Conservation (phyloP, 176 grass and related monocot species). For the Thinopyrum elongatum region DNA sequence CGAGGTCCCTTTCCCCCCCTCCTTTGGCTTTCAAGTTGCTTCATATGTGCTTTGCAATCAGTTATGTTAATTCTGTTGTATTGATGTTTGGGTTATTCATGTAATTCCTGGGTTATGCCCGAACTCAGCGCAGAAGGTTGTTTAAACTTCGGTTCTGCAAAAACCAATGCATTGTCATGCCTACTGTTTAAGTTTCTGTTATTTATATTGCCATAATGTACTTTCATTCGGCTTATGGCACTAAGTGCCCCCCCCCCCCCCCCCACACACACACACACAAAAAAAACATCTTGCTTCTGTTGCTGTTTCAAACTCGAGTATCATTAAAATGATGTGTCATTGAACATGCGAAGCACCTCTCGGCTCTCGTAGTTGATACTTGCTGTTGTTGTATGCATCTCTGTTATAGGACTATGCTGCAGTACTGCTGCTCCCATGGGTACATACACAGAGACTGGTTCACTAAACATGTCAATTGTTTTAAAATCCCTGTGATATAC, state of each 20-base stretch:
- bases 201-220: neutral
- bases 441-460: neutral
- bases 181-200: neutral
- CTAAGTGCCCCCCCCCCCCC: neutral
- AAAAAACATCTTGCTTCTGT: neutral
- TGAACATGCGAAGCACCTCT: neutral
- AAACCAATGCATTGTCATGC: neutral
- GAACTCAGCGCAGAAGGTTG: neutral
- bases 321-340: neutral
- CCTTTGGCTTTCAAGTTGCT: conserved; percentile 11
- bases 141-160: neutral
- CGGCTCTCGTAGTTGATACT: neutral
- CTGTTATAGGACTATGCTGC: neutral
- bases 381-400: neutral
- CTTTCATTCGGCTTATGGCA: neutral
- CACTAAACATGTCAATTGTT: neutral
- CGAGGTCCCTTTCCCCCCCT: conserved; percentile 40
- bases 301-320: conserved; percentile 9
- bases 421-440: neutral
- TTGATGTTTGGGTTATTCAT: neutral
- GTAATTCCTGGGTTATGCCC: neutral
- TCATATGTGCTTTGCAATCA: neutral
- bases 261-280: too few species aligned
- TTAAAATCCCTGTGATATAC: neutral
- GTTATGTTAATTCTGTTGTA: conserved; percentile 4